Evolutionary conservation across 495 filamentous ascomycete genomes (phyloP).

Genomic region (Aspergillus nanangensis): DNA sequence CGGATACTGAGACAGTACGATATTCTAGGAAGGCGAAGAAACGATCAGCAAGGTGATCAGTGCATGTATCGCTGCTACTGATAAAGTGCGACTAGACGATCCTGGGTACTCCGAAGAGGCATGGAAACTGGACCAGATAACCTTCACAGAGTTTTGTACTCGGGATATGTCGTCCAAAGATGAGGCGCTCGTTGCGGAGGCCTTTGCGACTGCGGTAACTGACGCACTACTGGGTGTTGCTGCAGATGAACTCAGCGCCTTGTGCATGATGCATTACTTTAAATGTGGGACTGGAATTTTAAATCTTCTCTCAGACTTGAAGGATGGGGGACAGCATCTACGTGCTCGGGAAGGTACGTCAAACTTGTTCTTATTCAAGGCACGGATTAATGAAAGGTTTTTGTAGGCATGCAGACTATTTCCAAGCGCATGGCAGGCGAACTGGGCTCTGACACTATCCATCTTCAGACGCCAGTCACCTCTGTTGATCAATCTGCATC

Average conservation of each 20-base stretch:
- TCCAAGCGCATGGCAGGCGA: slow-evolving; percentile 19
- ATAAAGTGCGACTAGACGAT: no score
- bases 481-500: slow-evolving; percentile 17
- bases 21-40: no score
- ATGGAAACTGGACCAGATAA: no score
- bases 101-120: no score
- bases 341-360: slow-evolving; percentile 18
- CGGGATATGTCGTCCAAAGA: slow-evolving; percentile 1
- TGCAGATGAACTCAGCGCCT: slow-evolving; percentile 32
- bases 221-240: slow-evolving; percentile 38
- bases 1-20: no score
- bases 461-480: slow-evolving; percentile 8
- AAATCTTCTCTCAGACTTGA: slow-evolving; percentile 34
- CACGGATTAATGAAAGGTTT: not conserved
- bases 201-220: not conserved
- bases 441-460: not conserved
- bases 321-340: slow-evolving; percentile 42
- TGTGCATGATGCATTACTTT: slow-evolving; percentile 47
- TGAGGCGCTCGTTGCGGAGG: slow-evolving; percentile 2
- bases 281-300: slow-evolving; percentile 35
- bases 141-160: no score
- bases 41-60: no score
- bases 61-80: no score
- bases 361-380: slow-evolving; percentile 5
- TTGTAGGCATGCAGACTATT: slow-evolving; percentile 26